Evolutionary conservation across 1,139 yeast genomes (phyloP).

Genomic region (Insectozyma bohioensis): DNA sequence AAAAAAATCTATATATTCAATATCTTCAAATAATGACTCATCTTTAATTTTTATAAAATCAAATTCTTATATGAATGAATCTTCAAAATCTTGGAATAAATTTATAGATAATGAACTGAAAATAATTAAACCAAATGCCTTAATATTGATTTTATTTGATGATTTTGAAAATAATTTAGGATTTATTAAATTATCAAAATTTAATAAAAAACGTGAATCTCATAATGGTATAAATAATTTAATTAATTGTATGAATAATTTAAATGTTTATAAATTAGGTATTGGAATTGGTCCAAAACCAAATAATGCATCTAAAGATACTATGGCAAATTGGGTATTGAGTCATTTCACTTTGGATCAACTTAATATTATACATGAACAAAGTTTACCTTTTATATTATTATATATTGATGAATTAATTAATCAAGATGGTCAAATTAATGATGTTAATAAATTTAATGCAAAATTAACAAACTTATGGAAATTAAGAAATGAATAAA

Average conservation of each 20-base stretch:
- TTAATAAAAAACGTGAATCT: conserved; percentile 39
- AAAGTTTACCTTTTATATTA: conserved; percentile 18
- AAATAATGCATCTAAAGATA: conserved; percentile 27
- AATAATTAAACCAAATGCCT: conserved; percentile 13
- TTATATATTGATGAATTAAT: conserved; percentile 21
- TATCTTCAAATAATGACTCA: conserved; percentile 19
- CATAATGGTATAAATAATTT: conserved; percentile 43
- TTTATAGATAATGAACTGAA: conserved; percentile 20
- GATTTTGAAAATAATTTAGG: conserved; percentile 40
- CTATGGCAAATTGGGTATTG: conserved; percentile 44
- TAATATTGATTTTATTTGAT: conserved; percentile 34
- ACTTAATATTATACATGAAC: conserved; percentile 16
- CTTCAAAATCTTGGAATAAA: conserved; percentile 29
- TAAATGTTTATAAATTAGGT: conserved; percentile 31
- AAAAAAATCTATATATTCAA: conserved; percentile 25
- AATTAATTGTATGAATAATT: conserved; percentile 2
- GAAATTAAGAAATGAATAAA: conserved; percentile 4
- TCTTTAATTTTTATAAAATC: conserved; percentile 35
- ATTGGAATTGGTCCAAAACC: conserved; percentile 51
- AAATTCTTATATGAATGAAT: conserved; percentile 43
- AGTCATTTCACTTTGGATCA: conserved; percentile 26
- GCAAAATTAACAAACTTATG: conserved; percentile 15
- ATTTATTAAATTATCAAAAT: conserved; percentile 25
- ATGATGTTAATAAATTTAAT: conserved; percentile 24
- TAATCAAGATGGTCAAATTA: conserved; percentile 18